phyloP scores from a whole-genome alignment of 1,139 yeast genomes.

The Blastobotrys serpentis region DNA sequence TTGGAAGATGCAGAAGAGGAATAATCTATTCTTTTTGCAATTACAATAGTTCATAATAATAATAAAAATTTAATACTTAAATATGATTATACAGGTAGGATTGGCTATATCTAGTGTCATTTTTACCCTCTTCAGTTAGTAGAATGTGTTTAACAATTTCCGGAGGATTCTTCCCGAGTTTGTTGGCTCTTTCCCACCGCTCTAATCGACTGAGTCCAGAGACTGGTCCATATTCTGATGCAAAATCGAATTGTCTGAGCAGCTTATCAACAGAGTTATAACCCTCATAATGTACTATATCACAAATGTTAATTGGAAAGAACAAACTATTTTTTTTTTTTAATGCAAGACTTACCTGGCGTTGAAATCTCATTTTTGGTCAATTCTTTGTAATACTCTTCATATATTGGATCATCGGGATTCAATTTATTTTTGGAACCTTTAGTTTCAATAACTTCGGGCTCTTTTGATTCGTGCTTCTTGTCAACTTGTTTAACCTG shows the following conservation, averaged over 20 bases:
- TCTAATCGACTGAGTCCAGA: constrained; percentile 41
- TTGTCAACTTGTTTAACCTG: not conserved
- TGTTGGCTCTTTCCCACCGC: constrained; percentile 90
- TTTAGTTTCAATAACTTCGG: constrained; percentile 1
- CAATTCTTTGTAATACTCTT: not conserved
- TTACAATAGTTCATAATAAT: not conserved
- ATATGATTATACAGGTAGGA: constrained; percentile 26
- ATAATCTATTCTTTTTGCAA: constrained; percentile 1
- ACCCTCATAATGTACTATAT: constrained; percentile 36
- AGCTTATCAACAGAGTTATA: constrained; percentile 34
- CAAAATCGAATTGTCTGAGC: constrained; percentile 39
- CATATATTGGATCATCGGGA: not conserved
- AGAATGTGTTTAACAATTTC: constrained; percentile 33
- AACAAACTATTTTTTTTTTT: not conserved
- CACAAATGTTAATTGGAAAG: not conserved
- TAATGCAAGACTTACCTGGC: not conserved
- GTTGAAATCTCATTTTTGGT: not conserved
- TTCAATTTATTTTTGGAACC: not conserved
- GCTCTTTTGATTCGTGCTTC: not conserved
- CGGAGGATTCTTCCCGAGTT: constrained; percentile 57
- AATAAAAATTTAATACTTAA: constrained; percentile 14
- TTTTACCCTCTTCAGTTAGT: constrained; percentile 26
- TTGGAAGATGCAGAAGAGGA: constrained; percentile 23
- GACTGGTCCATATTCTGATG: constrained; percentile 40
- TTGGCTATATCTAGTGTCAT: constrained; percentile 24